Conservation (phyloP, 2,329 filamentous ascomycete species). For the Dendrostoma leiphaemia region DNA sequence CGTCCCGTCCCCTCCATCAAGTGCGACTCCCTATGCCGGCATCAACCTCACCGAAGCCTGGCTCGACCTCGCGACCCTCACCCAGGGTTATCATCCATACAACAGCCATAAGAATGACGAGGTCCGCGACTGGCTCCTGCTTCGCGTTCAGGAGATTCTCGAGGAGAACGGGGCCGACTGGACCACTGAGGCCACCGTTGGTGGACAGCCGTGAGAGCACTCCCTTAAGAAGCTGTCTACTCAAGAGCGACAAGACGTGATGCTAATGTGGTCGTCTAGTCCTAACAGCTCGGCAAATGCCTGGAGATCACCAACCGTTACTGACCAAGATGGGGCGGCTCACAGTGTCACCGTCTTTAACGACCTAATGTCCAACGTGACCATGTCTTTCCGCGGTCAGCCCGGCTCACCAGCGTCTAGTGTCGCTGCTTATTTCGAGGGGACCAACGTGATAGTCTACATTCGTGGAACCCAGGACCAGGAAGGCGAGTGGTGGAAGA, state of each 20-base stretch:
- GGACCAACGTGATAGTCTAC: constrained; percentile 88
- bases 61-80: constrained; percentile 76
- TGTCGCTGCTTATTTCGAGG: constrained; percentile 77
- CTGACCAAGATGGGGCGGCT: constrained; percentile 14
- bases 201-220: constrained; percentile 21
- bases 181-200: constrained; percentile 35
- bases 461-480: constrained; percentile 79
- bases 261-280: constrained; percentile 1
- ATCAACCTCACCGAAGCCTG: constrained; percentile 84
- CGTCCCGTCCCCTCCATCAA: constrained; percentile 66
- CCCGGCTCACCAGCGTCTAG: constrained; percentile 35
- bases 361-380: constrained; percentile 76
- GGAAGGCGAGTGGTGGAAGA: constrained; percentile 70
- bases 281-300: constrained; percentile 2
- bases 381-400: constrained; percentile 40
- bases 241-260: neutral
- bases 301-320: neutral
- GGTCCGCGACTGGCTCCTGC: constrained; percentile 73
- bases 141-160: constrained; percentile 69
- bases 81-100: constrained; percentile 78
- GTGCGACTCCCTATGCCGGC: constrained; percentile 48
- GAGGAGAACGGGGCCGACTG: constrained; percentile 55
- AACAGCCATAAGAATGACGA: constrained; percentile 82
- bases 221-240: neutral
- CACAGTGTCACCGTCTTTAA: constrained; percentile 68